phyloP scores from a whole-genome alignment of 2,329 filamentous ascomycete genomes.

The Cytospora leucostoma region DNA sequence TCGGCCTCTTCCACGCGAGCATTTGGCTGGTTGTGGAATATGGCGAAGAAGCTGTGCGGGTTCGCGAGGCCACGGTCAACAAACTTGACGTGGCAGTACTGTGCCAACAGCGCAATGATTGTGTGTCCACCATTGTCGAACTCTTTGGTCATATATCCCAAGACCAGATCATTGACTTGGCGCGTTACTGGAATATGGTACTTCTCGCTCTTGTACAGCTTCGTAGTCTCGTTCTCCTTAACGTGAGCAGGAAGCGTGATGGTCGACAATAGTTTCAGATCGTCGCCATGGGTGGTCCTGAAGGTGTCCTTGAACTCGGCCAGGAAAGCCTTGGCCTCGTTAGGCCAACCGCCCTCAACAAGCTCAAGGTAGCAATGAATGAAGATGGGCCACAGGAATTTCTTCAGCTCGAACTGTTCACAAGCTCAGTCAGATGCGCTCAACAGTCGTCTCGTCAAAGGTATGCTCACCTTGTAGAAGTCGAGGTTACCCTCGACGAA shows the following conservation, averaged over 20 bases:
- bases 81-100: slow-evolving; percentile 59
- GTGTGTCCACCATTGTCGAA: slow-evolving; percentile 77
- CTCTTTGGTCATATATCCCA: slow-evolving; percentile 71
- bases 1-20: slow-evolving; percentile 65
- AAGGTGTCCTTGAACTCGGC: slow-evolving; percentile 68
- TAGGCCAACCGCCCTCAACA: slow-evolving; percentile 68
- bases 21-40: slow-evolving; percentile 58
- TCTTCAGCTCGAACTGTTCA: slow-evolving; percentile 75
- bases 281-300: slow-evolving; percentile 75
- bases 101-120: slow-evolving; percentile 71
- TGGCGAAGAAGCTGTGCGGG: slow-evolving; percentile 63
- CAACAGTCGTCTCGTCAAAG: no score
- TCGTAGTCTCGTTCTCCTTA: slow-evolving; percentile 72
- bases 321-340: slow-evolving; percentile 75
- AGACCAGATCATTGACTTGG: slow-evolving; percentile 22
- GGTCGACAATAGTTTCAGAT: slow-evolving; percentile 72
- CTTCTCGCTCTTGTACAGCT: slow-evolving; percentile 81
- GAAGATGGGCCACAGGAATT: slow-evolving; percentile 90
- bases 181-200: slow-evolving; percentile 90
- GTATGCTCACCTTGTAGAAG: slow-evolving; percentile 74
- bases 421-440: slow-evolving; percentile 27
- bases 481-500: slow-evolving; percentile 94
- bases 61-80: slow-evolving; percentile 64
- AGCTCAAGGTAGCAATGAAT: slow-evolving; percentile 90
- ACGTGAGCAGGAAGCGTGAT: slow-evolving; percentile 79